A percentile compares a stretch with the other conserved stretches of the same genome.
phyloP scores from a whole-genome alignment of 495 filamentous ascomycete genomes.

The Penicillium coprophilum region DNA sequence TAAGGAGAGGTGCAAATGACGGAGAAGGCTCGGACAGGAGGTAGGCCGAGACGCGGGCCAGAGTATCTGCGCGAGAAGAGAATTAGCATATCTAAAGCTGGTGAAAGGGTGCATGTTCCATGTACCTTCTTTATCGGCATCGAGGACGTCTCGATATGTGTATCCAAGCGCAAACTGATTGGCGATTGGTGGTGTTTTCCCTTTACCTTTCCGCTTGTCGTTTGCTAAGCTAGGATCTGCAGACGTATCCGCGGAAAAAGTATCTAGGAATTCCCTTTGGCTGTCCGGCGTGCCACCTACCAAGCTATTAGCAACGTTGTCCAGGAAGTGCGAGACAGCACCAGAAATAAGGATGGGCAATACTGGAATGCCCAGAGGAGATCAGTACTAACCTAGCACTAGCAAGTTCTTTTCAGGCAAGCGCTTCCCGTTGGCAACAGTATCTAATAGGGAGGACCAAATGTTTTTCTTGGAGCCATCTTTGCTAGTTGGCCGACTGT shows the following conservation, averaged over 20 bases:
- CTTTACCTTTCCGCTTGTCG: constrained; percentile 59
- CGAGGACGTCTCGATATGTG: constrained; percentile 91
- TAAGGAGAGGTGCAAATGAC: constrained; percentile 78
- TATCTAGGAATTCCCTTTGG: constrained; percentile 87
- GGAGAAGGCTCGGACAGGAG: constrained; percentile 79
- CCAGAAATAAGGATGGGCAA: constrained; percentile 2
- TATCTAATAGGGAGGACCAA: constrained; percentile 92
- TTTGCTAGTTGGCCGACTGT: constrained; percentile 59
- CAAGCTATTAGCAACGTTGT: constrained; percentile 20
- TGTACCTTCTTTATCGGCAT: constrained; percentile 88
- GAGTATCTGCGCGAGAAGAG: constrained; percentile 59
- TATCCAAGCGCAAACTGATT: constrained; percentile 94
- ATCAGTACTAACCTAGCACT: constrained; percentile 63
- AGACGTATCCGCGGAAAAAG: constrained; percentile 63
- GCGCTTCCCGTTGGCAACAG: constrained; percentile 84
- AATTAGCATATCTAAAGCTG: background rate
- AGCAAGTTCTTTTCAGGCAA: constrained; percentile 90
- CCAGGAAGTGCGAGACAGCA: constrained; percentile 2
- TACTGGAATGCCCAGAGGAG: constrained; percentile 6
- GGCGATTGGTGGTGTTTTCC: constrained; percentile 75
- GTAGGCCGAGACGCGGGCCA: constrained; percentile 89
- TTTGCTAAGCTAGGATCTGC: constrained; percentile 49
- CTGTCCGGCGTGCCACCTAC: constrained; percentile 83
- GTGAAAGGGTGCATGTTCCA: background rate
- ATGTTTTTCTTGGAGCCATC: constrained; percentile 84